phyloP scores from a whole-genome alignment of 176 grass and related monocot genomes.

The Ananas comosus region DNA sequence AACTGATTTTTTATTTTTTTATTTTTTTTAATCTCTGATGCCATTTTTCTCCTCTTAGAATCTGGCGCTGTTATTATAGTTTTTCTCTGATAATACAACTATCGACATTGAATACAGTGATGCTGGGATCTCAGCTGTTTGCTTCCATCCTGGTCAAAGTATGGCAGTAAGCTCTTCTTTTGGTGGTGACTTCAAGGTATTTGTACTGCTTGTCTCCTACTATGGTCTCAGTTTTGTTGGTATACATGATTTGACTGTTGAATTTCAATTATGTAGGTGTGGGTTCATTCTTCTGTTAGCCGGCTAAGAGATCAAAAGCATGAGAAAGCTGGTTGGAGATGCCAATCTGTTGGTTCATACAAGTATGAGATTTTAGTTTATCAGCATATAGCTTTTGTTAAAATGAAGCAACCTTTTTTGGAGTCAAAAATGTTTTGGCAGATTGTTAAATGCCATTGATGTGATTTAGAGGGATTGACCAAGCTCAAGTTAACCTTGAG shows the following conservation, averaged over 20 bases:
- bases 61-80: not conserved
- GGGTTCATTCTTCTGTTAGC: conserved; percentile 38
- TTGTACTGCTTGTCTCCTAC: conserved; percentile 8
- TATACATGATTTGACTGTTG: conserved; percentile 1
- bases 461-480: no score
- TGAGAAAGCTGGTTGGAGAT: conserved; percentile 79
- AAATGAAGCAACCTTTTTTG: not conserved
- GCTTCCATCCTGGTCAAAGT: conserved; percentile 57
- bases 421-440: not conserved
- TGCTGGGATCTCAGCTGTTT: conserved; percentile 60
- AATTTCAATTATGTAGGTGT: conserved; percentile 38
- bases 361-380: conserved; percentile 41
- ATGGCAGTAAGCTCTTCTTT: conserved; percentile 80
- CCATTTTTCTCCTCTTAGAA: not conserved
- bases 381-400: conserved; percentile 5
- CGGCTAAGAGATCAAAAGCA: conserved; percentile 33
- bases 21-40: not conserved
- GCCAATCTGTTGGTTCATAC: conserved; percentile 96
- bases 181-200: conserved; percentile 89
- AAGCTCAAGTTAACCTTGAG: no score
- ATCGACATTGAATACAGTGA: conserved; percentile 44
- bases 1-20: conserved; percentile 7
- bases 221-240: conserved; percentile 9
- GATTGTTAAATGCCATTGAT: not conserved
- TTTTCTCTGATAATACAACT: conserved; percentile 1